Base-by-base conservation (phyloP, 352 stramenopile genomes). In the Peronospora farinosa region DNA sequence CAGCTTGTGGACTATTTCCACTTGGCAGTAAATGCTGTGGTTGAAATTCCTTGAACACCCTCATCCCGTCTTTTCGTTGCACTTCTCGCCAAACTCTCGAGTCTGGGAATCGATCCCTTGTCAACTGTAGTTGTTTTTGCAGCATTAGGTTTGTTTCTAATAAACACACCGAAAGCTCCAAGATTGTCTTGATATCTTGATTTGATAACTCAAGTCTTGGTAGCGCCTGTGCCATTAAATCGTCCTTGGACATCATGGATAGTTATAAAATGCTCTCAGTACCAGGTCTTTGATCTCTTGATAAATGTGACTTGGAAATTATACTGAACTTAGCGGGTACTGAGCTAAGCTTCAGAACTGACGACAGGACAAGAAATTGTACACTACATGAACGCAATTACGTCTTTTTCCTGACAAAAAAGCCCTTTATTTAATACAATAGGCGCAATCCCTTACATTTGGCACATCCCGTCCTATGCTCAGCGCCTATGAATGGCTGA, bases 101-200 rank as follows among this genome's bases (percentile, higher is more conserved):
- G 31, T 79, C 71, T 4, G 75, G 54, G 19, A 78, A 60, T 1
- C 69, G 63, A 27, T 74, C 54, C 31, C 62, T 65, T 8, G 66
- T 63, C 37, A 72, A 17, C 0, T 54, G 52, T 9, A 80, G 59
- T 33, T 63, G 47, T 40, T 77, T 69, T 17, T 74, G 75, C 43
- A 82, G 69, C 45, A 36, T 43, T 21, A 85, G 40, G 32, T 76
- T 77, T n/a, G 75, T 65, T 50, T 74, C 54, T 21, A 74, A 45
- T 9, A 74, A 57, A 38, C 40, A 64, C 23, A 55, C 46, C 2
- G 66, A 65, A 30, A 78, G 42, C 47, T 69, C 65, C 28, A 60
- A 49, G 6, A 78, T 68, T 9, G 59, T 49, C 35, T 77, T 60
- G 44, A 72, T 63, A n/a, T 60, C 46, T 17, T 44, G 7, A 3